A percentile compares a stretch with the other conserved stretches of the same genome.
These are phyloP conservation scores for Saccharomyces pastorianus DNA, from an alignment of 1,139 yeast species.

Conservation along the genomic window DNA sequence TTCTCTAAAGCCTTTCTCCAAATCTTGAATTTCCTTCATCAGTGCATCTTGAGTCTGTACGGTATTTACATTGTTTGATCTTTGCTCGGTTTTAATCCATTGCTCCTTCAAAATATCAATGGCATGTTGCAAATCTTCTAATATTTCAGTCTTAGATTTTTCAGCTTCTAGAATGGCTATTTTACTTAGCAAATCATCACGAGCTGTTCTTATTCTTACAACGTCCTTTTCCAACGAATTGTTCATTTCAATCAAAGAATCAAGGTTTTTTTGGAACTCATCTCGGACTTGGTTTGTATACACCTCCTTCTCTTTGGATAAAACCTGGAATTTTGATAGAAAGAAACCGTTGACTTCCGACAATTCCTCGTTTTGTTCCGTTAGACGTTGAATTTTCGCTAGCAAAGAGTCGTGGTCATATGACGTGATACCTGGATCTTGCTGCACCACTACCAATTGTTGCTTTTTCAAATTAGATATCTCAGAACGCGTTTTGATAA, in stretches of 20 bases:
- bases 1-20: constrained; percentile 68
- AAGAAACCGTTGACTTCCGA: constrained; percentile 31
- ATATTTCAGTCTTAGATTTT: constrained; percentile 38
- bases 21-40: constrained; percentile 65
- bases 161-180: constrained; percentile 51
- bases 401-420: constrained; percentile 17
- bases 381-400: constrained; percentile 23
- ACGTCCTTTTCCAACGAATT: constrained; percentile 55
- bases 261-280: constrained; percentile 36
- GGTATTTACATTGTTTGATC: constrained; percentile 6
- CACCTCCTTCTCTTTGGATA: constrained; percentile 31
- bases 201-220: constrained; percentile 66
- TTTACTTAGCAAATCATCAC: constrained; percentile 75
- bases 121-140: constrained; percentile 38
- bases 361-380: constrained; percentile 30
- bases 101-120: constrained; percentile 40
- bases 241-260: constrained; percentile 36
- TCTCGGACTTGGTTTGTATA: constrained; percentile 24
- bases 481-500: constrained; percentile 32
- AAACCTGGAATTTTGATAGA: constrained; percentile 34
- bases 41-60: constrained; percentile 35
- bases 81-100: constrained; percentile 36
- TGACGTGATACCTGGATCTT: neutral
- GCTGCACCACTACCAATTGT: neutral
- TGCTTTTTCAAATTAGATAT: constrained; percentile 1